Evolutionary conservation across 139 green algal species (phyloP), one percentile per base, ranked within the genome.

Genomic region (Asterochloris sp.): DNA sequence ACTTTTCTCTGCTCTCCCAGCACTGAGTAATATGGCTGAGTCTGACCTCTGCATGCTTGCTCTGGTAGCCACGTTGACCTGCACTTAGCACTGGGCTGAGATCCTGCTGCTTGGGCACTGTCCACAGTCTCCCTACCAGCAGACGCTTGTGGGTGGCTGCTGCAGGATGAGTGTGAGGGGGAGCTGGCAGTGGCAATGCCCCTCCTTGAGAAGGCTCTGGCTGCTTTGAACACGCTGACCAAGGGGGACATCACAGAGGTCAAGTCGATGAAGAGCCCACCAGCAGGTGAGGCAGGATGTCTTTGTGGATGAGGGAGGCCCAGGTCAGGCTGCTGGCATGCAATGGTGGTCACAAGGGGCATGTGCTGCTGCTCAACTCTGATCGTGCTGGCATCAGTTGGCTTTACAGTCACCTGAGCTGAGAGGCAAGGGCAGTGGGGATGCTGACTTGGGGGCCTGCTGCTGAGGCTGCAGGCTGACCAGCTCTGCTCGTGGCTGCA

Each of bases 181-280:
- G 92, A 95, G 75, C 87, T 96, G 60, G 89, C 89, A 12, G 92
- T 88, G 83, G 93, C 93, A 14, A 90, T 95, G 24, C 91, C 92
- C 75, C 91, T 94, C 69, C 83, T 96, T 26, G 88, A 96, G 24
- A 89, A 92, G 47, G 92, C 92, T 8, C 84, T 95, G 54, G 82
- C 91, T 12, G 93, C 93, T 12, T 84, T 96, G 73, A 91, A 96
- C 89, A 95, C 92, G 24, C 93, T 96, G 68, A 95, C 94, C 75
- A 89, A 94, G 84, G 89, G 87, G 10, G 93, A 96, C 87, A 95
- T 96, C 84, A 91, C 74, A 66, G 87, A 93, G 29, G 84, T 92
- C 29, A 90, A 89, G 79, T 85, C 84, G 24, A 88, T 96, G 61
- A 84, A 79, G 73, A 96, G 96, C 85, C 93, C 93, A 16, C 93